Base-by-base conservation (phyloP, 257 asterid genomes). In the Thymus mandschuricus region DNA sequence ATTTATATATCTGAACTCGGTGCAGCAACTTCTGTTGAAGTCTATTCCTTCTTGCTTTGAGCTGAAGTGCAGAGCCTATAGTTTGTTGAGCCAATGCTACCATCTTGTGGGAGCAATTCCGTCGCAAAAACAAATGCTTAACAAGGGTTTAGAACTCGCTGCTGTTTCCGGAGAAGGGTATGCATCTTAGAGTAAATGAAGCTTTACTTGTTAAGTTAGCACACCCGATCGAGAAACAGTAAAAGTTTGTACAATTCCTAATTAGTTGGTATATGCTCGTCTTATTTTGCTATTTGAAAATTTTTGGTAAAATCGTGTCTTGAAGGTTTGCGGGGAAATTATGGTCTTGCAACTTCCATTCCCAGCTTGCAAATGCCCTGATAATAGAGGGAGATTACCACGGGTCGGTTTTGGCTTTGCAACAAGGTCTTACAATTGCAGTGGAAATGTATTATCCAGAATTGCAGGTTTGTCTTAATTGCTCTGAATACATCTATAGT, bases 21-120 rank as follows among this genome's bases (percentile, higher is more conserved):
- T 87, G 88, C 96, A 93, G 96, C 99, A 88, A 87, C 90, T 95
- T 78, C 97, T 95, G 63, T 78, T 95, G 84, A 95, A 92, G 89
- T 84, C 96, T 51, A 92, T 95, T 61, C 99, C 99, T 63, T 91
- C 99, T 54, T 95, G 90, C 89, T 92, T 95, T 83, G 97, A 95
- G 81, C 89, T 95, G 83, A 94, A 95, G 85, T 95, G 98, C 87
- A 82, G 97, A 84, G 87, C 99, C 40, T 95, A 85, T 78, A 91
- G 96, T 84, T 81, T 95, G 70, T 86, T 95, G 92, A 86, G 96
- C 80, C 99, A 95, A 82, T 92, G 97, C 80, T 95, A 95, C 84
- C 98, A 89, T 84, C 99, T 95, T n/a, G 97, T 92, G 66, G 99
- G 99, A 70, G 97, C 98, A 40, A 86, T 86, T 83, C 91, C 92